Evolutionary conservation across 2,329 filamentous ascomycete genomes (phyloP).

Genomic region (Mariannaea elegans): DNA sequence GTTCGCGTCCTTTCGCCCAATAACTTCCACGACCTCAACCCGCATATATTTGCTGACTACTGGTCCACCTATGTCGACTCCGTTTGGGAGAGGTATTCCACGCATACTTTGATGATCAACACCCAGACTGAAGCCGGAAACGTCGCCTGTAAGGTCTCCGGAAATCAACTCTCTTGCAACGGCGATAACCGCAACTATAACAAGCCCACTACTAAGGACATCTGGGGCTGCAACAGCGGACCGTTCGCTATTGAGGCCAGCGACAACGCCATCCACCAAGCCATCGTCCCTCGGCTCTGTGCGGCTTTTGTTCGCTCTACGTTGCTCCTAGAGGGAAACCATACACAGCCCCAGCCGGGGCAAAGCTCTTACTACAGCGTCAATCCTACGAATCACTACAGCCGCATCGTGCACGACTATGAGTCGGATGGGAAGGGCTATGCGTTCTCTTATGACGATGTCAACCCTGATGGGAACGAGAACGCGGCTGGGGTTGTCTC

Average conservation of each 20-base stretch:
- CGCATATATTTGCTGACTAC: constrained; percentile 50
- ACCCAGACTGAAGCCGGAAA: constrained; percentile 52
- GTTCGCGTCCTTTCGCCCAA: constrained; percentile 58
- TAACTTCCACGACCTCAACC: constrained; percentile 48
- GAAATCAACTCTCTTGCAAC: constrained; percentile 49
- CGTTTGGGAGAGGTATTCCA: constrained; percentile 55
- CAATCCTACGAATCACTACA: constrained; percentile 63
- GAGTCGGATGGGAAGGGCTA: constrained; percentile 70
- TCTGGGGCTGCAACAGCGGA: constrained; percentile 61
- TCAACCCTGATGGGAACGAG: constrained; percentile 64
- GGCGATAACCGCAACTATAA: constrained; percentile 54
- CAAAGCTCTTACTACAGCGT: constrained; percentile 54
- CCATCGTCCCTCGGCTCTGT: constrained; percentile 58
- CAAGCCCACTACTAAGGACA: constrained; percentile 55
- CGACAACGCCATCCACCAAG: constrained; percentile 53
- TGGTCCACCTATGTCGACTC: constrained; percentile 56
- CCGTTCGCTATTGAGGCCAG: constrained; percentile 50
- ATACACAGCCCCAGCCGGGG: constrained; percentile 53
- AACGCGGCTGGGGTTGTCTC: constrained; percentile 56
- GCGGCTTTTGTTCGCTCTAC: constrained; percentile 60
- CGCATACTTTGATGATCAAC: constrained; percentile 51
- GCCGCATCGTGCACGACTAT: constrained; percentile 66
- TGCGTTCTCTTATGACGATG: constrained; percentile 75
- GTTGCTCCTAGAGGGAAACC: constrained; percentile 55
- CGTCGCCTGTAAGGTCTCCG: constrained; percentile 50